These are phyloP conservation scores for Mycena venus DNA, from an alignment of 768 basidiomycete species.

Conservation along the genomic window DNA sequence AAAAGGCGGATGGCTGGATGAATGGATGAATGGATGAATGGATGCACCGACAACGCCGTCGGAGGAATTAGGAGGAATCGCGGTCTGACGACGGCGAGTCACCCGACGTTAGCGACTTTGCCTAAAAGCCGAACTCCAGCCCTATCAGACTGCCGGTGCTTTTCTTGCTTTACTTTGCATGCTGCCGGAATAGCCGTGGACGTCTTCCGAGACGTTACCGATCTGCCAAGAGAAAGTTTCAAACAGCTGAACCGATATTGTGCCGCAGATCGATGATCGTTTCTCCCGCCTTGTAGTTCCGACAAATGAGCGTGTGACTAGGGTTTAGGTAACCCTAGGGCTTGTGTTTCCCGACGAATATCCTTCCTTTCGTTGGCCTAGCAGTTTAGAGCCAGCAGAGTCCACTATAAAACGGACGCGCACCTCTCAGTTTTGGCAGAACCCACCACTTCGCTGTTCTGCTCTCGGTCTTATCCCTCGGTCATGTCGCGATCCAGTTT, in stretches of 20 bases:
- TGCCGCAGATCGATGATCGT: not conserved
- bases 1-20: not conserved
- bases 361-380: not conserved
- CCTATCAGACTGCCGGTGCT: not conserved
- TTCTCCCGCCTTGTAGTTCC: not conserved
- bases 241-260: not conserved
- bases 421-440: not conserved
- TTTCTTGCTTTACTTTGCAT: not conserved
- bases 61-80: not conserved
- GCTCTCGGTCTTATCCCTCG: not conserved
- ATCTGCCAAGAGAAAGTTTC: not conserved
- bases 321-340: no score
- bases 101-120: not conserved
- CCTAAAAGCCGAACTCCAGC: not conserved
- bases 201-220: not conserved
- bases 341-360: not conserved
- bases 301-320: not conserved
- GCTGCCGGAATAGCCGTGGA: not conserved
- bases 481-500: constrained; percentile 18
- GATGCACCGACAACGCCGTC: not conserved
- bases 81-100: not conserved
- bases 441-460: not conserved
- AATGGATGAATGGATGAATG: not conserved
- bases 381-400: not conserved
- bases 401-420: not conserved